phyloP scores from a whole-genome alignment of 2,329 filamentous ascomycete species.

The Exophiala sp. region DNA sequence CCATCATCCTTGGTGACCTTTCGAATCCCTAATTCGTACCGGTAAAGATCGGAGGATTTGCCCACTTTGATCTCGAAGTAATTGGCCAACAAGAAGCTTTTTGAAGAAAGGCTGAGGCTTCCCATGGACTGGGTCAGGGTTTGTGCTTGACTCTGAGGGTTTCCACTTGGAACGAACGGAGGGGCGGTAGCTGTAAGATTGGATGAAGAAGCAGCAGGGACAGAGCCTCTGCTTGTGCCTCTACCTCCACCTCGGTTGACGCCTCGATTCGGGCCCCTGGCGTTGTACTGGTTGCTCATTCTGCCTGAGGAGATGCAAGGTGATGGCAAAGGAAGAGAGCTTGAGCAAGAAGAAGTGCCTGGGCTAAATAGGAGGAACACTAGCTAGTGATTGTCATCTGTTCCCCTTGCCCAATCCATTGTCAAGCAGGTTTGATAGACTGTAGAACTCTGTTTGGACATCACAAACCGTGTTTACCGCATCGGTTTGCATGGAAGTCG shows the following conservation, averaged over 20 bases:
- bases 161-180: neutral
- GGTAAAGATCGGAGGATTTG: slow-evolving; percentile 2
- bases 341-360: too few relatives aligned
- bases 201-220: neutral
- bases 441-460: too few relatives aligned
- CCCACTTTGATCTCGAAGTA: slow-evolving; percentile 12
- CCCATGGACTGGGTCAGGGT: neutral
- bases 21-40: slow-evolving; percentile 3
- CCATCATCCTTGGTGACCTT: neutral
- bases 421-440: too few relatives aligned
- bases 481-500: too few relatives aligned
- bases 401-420: too few relatives aligned
- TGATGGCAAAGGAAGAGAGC: too few relatives aligned
- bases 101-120: neutral
- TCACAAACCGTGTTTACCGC: too few relatives aligned
- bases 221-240: neutral
- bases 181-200: neutral
- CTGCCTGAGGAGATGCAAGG: too few relatives aligned
- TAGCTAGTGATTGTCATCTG: too few relatives aligned
- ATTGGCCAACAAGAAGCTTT: slow-evolving; percentile 8
- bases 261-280: neutral
- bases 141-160: neutral
- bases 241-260: too few relatives aligned
- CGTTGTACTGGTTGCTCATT: neutral
- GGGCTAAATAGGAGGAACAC: too few relatives aligned